A percentile compares a stretch with the other conserved stretches of the same genome.
Evolutionary conservation across 805 yeast species (phyloP).

Genomic region (Suhomyces tanzawaensis): DNA sequence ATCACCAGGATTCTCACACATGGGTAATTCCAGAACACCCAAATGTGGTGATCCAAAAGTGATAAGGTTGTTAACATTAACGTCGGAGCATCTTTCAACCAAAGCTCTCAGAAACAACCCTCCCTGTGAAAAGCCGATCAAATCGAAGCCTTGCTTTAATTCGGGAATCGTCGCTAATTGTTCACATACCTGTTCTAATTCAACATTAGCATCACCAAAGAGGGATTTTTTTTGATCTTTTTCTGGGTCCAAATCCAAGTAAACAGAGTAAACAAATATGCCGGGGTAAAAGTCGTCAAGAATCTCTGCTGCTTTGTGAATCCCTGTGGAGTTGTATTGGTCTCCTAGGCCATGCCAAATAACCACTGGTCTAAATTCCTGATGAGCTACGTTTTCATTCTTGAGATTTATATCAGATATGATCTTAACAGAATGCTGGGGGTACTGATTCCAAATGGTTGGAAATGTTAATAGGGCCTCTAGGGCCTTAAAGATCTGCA

Average conservation of each 20-base stretch:
- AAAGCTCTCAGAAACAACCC: conserved; percentile 74
- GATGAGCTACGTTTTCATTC: too few species aligned
- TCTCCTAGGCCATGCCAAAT: conserved; percentile 89
- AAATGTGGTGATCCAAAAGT: conserved; percentile 84
- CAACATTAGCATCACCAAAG: conserved; percentile 56
- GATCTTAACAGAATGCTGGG: too few species aligned
- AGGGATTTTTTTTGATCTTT: conserved; percentile 56
- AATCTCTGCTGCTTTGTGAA: conserved; percentile 44
- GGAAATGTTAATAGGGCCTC: too few species aligned
- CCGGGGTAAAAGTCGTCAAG: conserved; percentile 49
- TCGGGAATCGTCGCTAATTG: conserved; percentile 47
- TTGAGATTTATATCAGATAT: too few species aligned
- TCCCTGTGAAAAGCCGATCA: conserved; percentile 81
- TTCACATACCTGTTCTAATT: conserved; percentile 55
- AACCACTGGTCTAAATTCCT: conserved; percentile 62
- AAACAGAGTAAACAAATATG: conserved; percentile 51
- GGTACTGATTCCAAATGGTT: too few species aligned
- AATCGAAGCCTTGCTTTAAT: conserved; percentile 59
- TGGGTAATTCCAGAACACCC: conserved; percentile 69
- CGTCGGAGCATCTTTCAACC: conserved; percentile 52
- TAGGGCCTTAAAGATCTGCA: too few species aligned
- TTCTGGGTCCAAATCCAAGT: conserved; percentile 46
- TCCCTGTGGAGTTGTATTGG: conserved; percentile 59
- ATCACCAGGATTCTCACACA: conserved; percentile 47
- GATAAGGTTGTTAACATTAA: conserved; percentile 47